Evolutionary conservation across 306 rosid genomes (phyloP), one percentile per base, ranked within the genome.

Genomic region (Urtica urens): DNA sequence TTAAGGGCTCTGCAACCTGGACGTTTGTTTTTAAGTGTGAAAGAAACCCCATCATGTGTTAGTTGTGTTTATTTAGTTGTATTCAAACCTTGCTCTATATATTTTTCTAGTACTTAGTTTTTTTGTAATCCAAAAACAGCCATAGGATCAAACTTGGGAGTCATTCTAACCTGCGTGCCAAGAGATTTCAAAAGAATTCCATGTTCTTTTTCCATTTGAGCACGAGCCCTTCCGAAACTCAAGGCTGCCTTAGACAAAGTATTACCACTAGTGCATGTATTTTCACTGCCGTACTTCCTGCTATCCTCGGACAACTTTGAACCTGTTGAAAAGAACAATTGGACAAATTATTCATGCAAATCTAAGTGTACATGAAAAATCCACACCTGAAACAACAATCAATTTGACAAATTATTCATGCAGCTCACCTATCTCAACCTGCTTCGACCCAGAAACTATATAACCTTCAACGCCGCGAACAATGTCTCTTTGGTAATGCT

Each of bases 401-500:
- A 22, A 13, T 12, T 4, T n/a, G n/a, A n/a, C n/a, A n/a, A n/a
- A n/a, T n/a, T n/a, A n/a, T n/a, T 50, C 52, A 53, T 46, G 44
- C 67, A 47, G 55, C 68, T 35, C 20, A 70, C 94, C 94, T 37
- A 80, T 84, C 73, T 84, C 94, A 57, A 84, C 76, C 50, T 77
- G 83, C 76, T 80, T 84, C 27, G 94, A 84, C 54, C 94, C 94
- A 3, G 83, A 77, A 24, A 84, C 83, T 65, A 80, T 75, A 78
- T 84, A 84, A 57, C 92, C 86, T 70, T 84, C 94, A 22, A 80
- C 94, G 40, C 94, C 83, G 23, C 94, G 86, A 51, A 84, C 94
- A 30, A 84, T 78, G 64, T 84, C 94, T 66, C 83, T 84, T 65
- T 84, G 94, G 64, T 77, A 84, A 65, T 84, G 94, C 94, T 80